These are phyloP conservation scores for Trichoderma semiorbis DNA, from an alignment of 2,329 filamentous ascomycete species.

Conservation along the genomic window DNA sequence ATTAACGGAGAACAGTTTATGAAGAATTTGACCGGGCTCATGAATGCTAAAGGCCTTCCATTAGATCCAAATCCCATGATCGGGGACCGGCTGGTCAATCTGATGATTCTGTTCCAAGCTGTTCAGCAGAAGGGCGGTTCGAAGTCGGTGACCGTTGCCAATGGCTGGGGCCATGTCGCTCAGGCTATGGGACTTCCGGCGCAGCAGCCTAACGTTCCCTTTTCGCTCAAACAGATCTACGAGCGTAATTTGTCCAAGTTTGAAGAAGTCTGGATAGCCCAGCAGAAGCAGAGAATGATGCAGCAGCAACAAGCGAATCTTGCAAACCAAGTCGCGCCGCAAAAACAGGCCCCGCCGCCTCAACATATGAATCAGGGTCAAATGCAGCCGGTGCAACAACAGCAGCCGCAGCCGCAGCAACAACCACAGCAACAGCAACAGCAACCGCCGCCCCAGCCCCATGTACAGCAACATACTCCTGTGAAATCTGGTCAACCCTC, in stretches of 20 bases:
- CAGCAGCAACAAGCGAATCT: conserved; percentile 39
- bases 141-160: conserved; percentile 64
- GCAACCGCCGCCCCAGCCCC: conserved; percentile 18
- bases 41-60: conserved; percentile 67
- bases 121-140: conserved; percentile 76
- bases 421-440: conserved; percentile 26
- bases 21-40: conserved; percentile 73
- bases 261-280: conserved; percentile 63
- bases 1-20: conserved; percentile 66
- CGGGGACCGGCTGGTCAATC: conserved; percentile 67
- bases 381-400: conserved; percentile 34
- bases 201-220: conserved; percentile 63
- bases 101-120: conserved; percentile 73
- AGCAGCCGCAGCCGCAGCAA: conserved; percentile 30
- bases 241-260: conserved; percentile 73
- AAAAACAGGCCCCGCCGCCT: conserved; percentile 36
- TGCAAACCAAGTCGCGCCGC: conserved; percentile 28
- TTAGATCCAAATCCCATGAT: conserved; percentile 73
- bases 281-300: conserved; percentile 53
- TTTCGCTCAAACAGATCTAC: conserved; percentile 70
- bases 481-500: conserved; percentile 40
- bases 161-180: conserved; percentile 72
- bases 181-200: conserved; percentile 60
- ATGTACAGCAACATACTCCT: conserved; percentile 35
- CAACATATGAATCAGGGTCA: conserved; percentile 30